Conservation (phyloP, 306 rosid genomes). For the Dryas octopetala region DNA sequence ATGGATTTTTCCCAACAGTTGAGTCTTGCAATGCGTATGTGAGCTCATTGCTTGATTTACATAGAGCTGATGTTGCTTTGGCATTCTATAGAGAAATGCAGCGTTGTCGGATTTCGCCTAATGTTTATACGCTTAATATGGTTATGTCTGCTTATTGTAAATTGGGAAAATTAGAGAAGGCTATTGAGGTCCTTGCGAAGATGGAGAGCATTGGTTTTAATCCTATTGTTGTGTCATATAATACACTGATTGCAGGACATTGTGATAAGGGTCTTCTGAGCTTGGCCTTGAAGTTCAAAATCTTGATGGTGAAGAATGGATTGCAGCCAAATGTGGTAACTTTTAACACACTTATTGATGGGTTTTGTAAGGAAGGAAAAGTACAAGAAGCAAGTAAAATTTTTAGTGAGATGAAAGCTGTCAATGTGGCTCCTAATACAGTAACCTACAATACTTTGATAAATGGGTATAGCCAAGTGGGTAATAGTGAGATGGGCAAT, state of each 20-base stretch:
- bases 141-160: conserved; percentile 64
- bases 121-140: conserved; percentile 70
- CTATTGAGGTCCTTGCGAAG: conserved; percentile 44
- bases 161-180: conserved; percentile 60
- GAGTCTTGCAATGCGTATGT: conserved; percentile 76
- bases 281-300: conserved; percentile 55
- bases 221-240: conserved; percentile 64
- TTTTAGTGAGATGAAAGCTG: conserved; percentile 64
- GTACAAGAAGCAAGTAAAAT: conserved; percentile 62
- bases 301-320: conserved; percentile 50
- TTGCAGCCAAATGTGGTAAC: conserved; percentile 61
- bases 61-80: conserved; percentile 54
- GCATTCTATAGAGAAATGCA: conserved; percentile 53
- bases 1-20: conserved; percentile 67
- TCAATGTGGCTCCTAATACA: conserved; percentile 54
- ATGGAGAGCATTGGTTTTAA: conserved; percentile 68
- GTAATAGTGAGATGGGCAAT: conserved; percentile 57
- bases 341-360: conserved; percentile 62
- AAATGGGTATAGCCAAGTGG: conserved; percentile 60
- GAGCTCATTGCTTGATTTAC: conserved; percentile 58
- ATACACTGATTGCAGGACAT: conserved; percentile 69
- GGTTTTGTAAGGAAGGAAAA: conserved; percentile 71
- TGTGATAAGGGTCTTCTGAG: conserved; percentile 65
- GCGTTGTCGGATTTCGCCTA: conserved; percentile 44
- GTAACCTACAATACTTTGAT: conserved; percentile 77